phyloP scores from a whole-genome alignment of 257 asterid genomes.

The Plantago elongata region DNA sequence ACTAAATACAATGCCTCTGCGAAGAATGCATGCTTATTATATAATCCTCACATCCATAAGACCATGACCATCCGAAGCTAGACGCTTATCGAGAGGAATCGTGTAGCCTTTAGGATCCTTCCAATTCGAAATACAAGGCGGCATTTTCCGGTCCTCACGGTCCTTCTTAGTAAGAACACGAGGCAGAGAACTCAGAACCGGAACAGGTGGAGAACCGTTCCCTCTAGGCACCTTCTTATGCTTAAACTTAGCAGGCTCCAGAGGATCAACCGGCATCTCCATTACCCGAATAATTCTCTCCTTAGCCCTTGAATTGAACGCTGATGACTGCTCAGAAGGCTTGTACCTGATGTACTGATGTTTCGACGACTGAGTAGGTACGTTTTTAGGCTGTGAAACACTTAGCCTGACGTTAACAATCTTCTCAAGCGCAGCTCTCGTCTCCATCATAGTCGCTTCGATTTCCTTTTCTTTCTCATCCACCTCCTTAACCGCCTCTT shows the following conservation, averaged over 20 bases:
- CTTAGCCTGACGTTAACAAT: constrained; percentile 83
- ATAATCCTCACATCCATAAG: constrained; percentile 85
- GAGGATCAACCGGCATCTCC: constrained; percentile 84
- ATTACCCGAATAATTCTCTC: constrained; percentile 90
- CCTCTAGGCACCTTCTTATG: constrained; percentile 91
- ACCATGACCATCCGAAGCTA: constrained; percentile 92
- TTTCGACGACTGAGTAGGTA: constrained; percentile 56
- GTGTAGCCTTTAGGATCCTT: constrained; percentile 92
- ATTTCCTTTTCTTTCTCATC: constrained; percentile 82
- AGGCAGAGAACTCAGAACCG: constrained; percentile 92
- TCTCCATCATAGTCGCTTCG: constrained; percentile 64
- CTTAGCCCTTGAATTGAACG: constrained; percentile 90
- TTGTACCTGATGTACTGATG: constrained; percentile 85
- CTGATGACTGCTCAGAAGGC: constrained; percentile 88
- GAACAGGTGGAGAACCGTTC: constrained; percentile 94
- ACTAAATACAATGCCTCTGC: constrained; percentile 70
- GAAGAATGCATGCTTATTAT: constrained; percentile 69
- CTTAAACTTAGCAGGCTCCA: constrained; percentile 91
- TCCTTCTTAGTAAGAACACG: constrained; percentile 85
- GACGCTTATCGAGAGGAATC: constrained; percentile 87
- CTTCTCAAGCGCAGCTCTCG: constrained; percentile 88
- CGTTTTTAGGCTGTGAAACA: constrained; percentile 91
- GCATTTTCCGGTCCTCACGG: constrained; percentile 88
- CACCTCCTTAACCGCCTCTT: constrained; percentile 53
- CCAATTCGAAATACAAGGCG: constrained; percentile 94